Base-by-base conservation (phyloP, 2,329 filamentous ascomycete species). In the Purpureocillium lavendulum region DNA sequence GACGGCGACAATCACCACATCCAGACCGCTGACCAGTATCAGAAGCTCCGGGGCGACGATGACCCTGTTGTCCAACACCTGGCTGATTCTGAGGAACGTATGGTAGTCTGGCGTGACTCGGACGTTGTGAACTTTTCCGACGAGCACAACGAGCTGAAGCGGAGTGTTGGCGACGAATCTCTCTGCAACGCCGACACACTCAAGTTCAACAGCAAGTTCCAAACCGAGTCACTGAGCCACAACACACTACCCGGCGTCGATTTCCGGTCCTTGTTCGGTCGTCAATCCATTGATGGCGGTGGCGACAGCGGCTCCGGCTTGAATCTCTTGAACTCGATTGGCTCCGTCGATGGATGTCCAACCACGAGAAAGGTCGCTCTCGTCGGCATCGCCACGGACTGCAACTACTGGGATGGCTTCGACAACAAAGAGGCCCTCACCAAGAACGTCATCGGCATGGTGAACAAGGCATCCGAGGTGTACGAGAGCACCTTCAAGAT, bases 401-500 rank as follows among this genome's bases (percentile, higher is more conserved):
- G 92, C 67, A 85, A 79, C 8, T 97, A 97, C 57, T 87, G 82
- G 30, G 69, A 67, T 2, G 70, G 71, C 4, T 94, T 96, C 58
- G 75, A 80, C 45, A 74, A 71, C 16, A 69, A 76, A 36, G 67
- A 76, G n/a, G 58, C 50, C 7, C 75, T 82, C 17, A 74, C 81
- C 40, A 60, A 74, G 45, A 92, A 92, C 57, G 75, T 98, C 45
- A 88, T 98, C 51, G 71, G 69, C 38, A 73, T 87, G 56, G 84
- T 98, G 58, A 96, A 94, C 64, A 71, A 80, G 33, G 92, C 92
- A 1, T 96, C 90, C 2, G 77, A 80, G 45, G 66, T 96, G 9
- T 98, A 92, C 56, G 92, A 98, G 60, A 78, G 73, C 50, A 85
- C 85, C 7, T 97, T 98, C 67, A 96, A 96, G 61, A 90, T 98